A percentile compares a stretch with the other conserved stretches of the same genome.
These are phyloP conservation scores for Erythrophleum fordii DNA, from an alignment of 306 rosid species.

Conservation along the genomic window DNA sequence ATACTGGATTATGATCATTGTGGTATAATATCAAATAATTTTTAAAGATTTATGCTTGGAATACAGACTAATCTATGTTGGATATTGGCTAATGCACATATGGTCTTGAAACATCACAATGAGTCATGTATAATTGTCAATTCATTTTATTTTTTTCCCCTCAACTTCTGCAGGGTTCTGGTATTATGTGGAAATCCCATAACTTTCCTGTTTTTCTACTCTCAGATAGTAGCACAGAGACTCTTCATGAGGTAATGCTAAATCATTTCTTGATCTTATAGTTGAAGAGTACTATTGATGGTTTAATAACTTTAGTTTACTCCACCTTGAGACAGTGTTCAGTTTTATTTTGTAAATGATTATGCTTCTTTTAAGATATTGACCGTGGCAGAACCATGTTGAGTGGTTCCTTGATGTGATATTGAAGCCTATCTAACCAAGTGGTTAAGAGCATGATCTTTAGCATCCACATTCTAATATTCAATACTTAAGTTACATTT, in stretches of 20 bases:
- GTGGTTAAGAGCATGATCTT: background rate
- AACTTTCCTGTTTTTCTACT: slow-evolving; percentile 81
- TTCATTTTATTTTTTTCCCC: slow-evolving; percentile 16
- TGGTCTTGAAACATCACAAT: slow-evolving; percentile 18
- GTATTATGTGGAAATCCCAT: slow-evolving; percentile 77
- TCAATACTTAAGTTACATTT: background rate
- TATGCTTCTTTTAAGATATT: background rate
- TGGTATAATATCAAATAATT: slow-evolving; percentile 9
- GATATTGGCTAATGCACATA: slow-evolving; percentile 27
- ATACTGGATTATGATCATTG: slow-evolving; percentile 23
- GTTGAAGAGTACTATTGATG: slow-evolving; percentile 15
- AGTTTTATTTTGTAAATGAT: background rate
- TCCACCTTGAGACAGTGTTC: slow-evolving; percentile 23
- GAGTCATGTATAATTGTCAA: slow-evolving; percentile 7
- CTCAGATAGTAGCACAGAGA: slow-evolving; percentile 61
- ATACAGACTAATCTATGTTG: slow-evolving; percentile 12
- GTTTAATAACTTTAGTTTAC: background rate
- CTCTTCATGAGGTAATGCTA: slow-evolving; percentile 67
- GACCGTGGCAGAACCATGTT: background rate
- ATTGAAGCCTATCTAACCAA: background rate
- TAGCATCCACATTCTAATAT: background rate
- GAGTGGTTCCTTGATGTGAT: background rate
- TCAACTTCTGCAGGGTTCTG: slow-evolving; percentile 74
- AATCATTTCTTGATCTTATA: slow-evolving; percentile 25
- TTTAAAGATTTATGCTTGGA: background rate